phyloP scores from a whole-genome alignment of 2,329 filamentous ascomycete species.

The Alternaria alternata region DNA sequence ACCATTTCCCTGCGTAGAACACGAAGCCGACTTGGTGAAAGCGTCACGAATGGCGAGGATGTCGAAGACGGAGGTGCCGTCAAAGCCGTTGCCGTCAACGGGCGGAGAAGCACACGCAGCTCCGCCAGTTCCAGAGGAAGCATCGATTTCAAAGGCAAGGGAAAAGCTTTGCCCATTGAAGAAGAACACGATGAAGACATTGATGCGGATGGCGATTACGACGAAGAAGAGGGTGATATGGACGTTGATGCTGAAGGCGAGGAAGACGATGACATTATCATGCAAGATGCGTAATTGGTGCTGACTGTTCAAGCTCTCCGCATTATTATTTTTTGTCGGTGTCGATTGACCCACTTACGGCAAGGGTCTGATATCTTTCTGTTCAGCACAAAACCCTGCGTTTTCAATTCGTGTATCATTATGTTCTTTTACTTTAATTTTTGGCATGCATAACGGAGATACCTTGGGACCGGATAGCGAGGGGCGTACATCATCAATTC shows the following conservation, averaged over 20 bases:
- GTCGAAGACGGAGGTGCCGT: constrained; percentile 43
- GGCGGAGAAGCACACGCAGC: constrained; percentile 41
- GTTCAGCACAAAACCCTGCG: not conserved
- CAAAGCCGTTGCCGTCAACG: constrained; percentile 33
- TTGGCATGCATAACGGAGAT: constrained; percentile 9
- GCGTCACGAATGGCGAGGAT: constrained; percentile 48
- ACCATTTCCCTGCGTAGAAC: constrained; percentile 48
- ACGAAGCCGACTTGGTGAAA: constrained; percentile 55
- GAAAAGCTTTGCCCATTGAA: constrained; percentile 34
- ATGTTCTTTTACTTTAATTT: not conserved
- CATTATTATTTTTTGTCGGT: not conserved
- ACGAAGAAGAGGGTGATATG: constrained; percentile 18
- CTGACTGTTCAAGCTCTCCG: not conserved
- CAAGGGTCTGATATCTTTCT: not conserved
- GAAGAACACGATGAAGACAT: constrained; percentile 43
- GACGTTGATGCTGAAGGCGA: constrained; percentile 30
- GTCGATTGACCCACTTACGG: not conserved
- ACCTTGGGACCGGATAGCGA: constrained; percentile 5
- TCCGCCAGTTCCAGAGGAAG: constrained; percentile 41
- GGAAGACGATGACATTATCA: constrained; percentile 40
- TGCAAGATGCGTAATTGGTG: constrained; percentile 10
- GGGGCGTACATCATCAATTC: not conserved
- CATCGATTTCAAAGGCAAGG: constrained; percentile 39
- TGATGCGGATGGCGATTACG: constrained; percentile 24
- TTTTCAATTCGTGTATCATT: not conserved